Percentiles rank a stretch among this genome's conserved stretches.
Evolutionary conservation across 192 early-diverging fungal genomes (phyloP).

Genomic region (Coemansia brasiliensis): DNA sequence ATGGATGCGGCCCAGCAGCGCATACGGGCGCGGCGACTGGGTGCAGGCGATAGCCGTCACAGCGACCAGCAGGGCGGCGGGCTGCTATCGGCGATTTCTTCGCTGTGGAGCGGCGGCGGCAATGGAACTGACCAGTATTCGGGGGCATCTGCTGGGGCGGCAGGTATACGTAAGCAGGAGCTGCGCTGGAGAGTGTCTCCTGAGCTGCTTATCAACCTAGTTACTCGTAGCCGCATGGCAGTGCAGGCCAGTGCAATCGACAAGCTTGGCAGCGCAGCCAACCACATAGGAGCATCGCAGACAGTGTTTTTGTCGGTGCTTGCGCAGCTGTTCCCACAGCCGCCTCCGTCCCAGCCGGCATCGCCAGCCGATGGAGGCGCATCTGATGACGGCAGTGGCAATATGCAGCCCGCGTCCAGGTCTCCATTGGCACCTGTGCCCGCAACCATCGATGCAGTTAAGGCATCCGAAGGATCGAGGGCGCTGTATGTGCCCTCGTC

Average conservation of each 20-base stretch:
- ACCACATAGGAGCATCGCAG: constrained; percentile 9
- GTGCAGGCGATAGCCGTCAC: constrained; percentile 3
- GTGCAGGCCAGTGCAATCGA: constrained; percentile 27
- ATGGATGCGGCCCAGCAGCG: constrained; percentile 31
- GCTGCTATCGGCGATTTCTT: constrained; percentile 45
- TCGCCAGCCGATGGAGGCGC: constrained; percentile 26
- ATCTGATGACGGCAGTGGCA: constrained; percentile 3
- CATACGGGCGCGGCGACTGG: constrained; percentile 11
- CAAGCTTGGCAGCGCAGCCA: constrained; percentile 10
- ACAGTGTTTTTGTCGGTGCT: constrained; percentile 24
- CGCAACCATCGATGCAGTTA: not conserved
- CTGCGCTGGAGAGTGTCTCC: constrained; percentile 47
- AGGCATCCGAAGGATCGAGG: not conserved
- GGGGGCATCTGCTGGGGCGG: constrained; percentile 1
- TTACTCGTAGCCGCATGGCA: constrained; percentile 24
- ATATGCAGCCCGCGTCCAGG: not conserved
- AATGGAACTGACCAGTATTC: not conserved
- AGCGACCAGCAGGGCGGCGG: constrained; percentile 25
- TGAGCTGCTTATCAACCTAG: constrained; percentile 23
- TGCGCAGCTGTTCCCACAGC: constrained; percentile 31
- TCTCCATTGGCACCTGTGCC: not conserved
- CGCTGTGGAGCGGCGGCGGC: constrained; percentile 37
- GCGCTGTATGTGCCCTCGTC: constrained; percentile 34
- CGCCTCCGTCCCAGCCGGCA: constrained; percentile 26
- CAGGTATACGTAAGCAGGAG: constrained; percentile 18